A percentile compares a stretch with the other conserved stretches of the same genome.
phyloP scores from a whole-genome alignment of 1,284 basidiomycete genomes.

The Tilletia horrida region DNA sequence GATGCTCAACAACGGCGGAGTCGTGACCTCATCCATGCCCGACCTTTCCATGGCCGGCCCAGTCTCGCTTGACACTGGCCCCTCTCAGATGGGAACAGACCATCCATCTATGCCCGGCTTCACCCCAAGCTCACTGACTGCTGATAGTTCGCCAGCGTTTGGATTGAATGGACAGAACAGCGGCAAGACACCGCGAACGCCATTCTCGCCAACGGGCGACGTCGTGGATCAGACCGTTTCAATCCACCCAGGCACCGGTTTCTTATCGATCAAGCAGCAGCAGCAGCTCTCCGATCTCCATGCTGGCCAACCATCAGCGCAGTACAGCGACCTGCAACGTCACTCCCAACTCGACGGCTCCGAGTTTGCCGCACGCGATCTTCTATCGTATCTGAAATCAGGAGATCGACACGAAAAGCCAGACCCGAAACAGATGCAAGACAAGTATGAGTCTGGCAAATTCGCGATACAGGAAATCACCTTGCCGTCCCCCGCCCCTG shows the following conservation, averaged over 20 bases:
- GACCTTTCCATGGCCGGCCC: neutral
- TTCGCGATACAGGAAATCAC: constrained; percentile 23
- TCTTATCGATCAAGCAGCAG: neutral
- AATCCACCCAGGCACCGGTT: constrained; percentile 21
- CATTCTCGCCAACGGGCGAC: constrained; percentile 43
- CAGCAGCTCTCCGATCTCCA: too few relatives aligned
- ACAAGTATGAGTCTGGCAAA: constrained; percentile 28
- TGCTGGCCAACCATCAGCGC: too few relatives aligned
- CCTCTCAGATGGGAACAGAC: constrained; percentile 25
- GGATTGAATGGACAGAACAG: constrained; percentile 25
- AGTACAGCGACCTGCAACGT: too few relatives aligned
- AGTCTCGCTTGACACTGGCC: constrained; percentile 6
- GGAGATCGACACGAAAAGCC: constrained; percentile 2
- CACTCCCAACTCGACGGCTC: too few relatives aligned
- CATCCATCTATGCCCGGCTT: constrained; percentile 46
- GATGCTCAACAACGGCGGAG: neutral
- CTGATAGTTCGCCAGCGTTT: constrained; percentile 40
- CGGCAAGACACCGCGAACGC: constrained; percentile 44
- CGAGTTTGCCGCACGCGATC: neutral
- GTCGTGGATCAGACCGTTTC: constrained; percentile 28
- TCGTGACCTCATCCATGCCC: too few relatives aligned
- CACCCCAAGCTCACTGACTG: constrained; percentile 43
- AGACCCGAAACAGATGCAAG: constrained; percentile 16
- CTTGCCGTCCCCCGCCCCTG: neutral
- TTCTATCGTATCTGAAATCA: neutral